phyloP scores from a whole-genome alignment of 805 yeast genomes.

The Wickerhamomyces xylosicus region DNA sequence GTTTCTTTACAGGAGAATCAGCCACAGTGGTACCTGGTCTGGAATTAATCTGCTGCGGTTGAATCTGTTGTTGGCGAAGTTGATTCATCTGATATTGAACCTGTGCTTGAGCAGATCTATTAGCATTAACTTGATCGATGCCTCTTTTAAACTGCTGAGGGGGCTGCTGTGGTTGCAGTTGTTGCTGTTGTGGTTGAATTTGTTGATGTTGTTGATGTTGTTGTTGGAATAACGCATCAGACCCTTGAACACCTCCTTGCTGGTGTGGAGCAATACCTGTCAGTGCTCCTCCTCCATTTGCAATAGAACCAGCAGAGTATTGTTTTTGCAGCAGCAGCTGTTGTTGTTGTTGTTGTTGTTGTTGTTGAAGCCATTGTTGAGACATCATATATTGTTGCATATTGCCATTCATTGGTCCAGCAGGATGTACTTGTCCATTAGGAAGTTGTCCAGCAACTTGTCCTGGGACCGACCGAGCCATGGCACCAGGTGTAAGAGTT shows the following conservation, averaged over 20 bases:
- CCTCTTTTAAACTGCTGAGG: constrained; percentile 14
- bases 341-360: constrained; percentile 4
- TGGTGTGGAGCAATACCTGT: constrained; percentile 10
- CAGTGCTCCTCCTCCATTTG: neutral
- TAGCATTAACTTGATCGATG: constrained; percentile 13
- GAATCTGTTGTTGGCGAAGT: constrained; percentile 28
- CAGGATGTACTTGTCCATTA: constrained; percentile 1
- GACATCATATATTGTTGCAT: neutral
- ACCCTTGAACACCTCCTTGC: no score
- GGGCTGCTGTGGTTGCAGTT: constrained; percentile 19
- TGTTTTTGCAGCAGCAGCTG: neutral
- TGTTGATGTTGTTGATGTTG: no score
- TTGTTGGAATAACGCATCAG: no score
- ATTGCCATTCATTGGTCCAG: constrained; percentile 2
- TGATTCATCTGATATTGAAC: constrained; percentile 35
- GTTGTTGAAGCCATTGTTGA: constrained; percentile 1
- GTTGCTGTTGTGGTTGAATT: constrained; percentile 16
- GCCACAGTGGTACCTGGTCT: constrained; percentile 4
- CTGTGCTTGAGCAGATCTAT: constrained; percentile 17
- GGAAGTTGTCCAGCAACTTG: constrained; percentile 1
- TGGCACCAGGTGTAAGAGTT: no score
- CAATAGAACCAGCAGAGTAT: constrained; percentile 1
- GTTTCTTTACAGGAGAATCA: constrained; percentile 13
- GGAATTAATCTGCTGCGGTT: constrained; percentile 16
- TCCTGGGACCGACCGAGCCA: neutral